Evolutionary conservation across 345 rosid genomes (phyloP).

Genomic region (Populus ilicifolia): DNA sequence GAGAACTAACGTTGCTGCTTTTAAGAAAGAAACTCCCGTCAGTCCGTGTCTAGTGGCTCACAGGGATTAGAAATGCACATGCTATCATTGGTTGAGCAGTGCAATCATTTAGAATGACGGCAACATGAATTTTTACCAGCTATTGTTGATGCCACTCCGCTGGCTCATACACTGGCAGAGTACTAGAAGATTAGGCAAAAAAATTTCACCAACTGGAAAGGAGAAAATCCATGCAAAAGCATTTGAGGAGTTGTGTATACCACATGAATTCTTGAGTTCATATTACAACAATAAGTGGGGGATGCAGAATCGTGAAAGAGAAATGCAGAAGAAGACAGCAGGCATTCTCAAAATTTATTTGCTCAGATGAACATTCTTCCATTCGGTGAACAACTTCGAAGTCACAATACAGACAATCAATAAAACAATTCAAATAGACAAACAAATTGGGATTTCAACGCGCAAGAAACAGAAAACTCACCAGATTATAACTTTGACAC

Average conservation of each 20-base stretch:
- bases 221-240: neutral
- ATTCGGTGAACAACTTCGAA: conserved; percentile 17
- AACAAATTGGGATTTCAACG: conserved; percentile 19
- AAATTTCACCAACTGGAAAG: too few species aligned
- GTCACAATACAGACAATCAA: conserved; percentile 36
- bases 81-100: neutral
- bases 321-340: neutral
- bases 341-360: conserved; percentile 26
- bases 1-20: neutral
- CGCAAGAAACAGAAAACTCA: conserved; percentile 17
- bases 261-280: neutral
- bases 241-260: neutral
- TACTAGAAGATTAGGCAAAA: neutral
- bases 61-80: neutral
- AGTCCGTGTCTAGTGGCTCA: neutral
- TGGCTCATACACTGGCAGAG: neutral
- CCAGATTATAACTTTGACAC: conserved; percentile 38
- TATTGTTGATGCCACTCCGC: neutral
- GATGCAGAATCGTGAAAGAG: neutral
- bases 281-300: neutral
- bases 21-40: neutral
- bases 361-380: conserved; percentile 25
- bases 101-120: neutral
- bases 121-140: neutral
- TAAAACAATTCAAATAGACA: conserved; percentile 24